A percentile compares a stretch with the other conserved stretches of the same genome.
Evolutionary conservation across 2,329 filamentous ascomycete genomes (phyloP).

Genomic region (Trichoderma sp.): DNA sequence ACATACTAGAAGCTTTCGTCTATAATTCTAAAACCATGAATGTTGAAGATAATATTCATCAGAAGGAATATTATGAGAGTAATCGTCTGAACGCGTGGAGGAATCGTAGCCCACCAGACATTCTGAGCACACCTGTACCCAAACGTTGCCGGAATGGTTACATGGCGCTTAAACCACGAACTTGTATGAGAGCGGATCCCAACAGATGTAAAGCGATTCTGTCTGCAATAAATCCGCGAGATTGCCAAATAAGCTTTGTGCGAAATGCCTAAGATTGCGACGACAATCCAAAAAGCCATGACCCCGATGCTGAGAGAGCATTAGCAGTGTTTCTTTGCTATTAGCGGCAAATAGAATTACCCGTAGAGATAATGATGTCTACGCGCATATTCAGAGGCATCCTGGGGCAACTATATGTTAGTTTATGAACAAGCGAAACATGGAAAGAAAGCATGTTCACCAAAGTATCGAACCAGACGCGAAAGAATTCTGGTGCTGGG

Average conservation of each 20-base stretch:
- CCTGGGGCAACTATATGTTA: conserved; percentile 31
- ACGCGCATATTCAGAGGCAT: conserved; percentile 40
- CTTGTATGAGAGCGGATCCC: conserved; percentile 12
- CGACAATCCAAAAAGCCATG: conserved; percentile 45
- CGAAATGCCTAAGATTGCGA: conserved; percentile 41
- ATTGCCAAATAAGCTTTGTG: conserved; percentile 34
- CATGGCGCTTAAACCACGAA: conserved; percentile 38
- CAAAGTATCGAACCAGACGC: conserved; percentile 43
- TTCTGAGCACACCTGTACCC: conserved; percentile 47
- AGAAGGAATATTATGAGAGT: conserved; percentile 43
- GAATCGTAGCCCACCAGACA: conserved; percentile 48
- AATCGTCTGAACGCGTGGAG: conserved; percentile 46
- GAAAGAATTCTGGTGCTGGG: conserved; percentile 39
- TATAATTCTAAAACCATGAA: conserved; percentile 43
- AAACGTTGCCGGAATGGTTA: conserved; percentile 47
- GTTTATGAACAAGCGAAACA: not conserved
- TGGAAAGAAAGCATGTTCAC: conserved; percentile 29
- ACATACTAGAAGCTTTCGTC: conserved; percentile 45
- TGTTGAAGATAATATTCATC: conserved; percentile 42
- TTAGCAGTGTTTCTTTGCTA: not conserved
- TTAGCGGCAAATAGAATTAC: conserved; percentile 29
- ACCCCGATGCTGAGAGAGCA: conserved; percentile 37
- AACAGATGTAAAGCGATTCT: not conserved
- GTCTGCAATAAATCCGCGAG: conserved; percentile 4
- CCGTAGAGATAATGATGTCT: conserved; percentile 42